Percentiles rank a stretch among this genome's conserved stretches.
Evolutionary conservation across 148 eudicot species (phyloP).

Genomic region (Nyssa sinensis): DNA sequence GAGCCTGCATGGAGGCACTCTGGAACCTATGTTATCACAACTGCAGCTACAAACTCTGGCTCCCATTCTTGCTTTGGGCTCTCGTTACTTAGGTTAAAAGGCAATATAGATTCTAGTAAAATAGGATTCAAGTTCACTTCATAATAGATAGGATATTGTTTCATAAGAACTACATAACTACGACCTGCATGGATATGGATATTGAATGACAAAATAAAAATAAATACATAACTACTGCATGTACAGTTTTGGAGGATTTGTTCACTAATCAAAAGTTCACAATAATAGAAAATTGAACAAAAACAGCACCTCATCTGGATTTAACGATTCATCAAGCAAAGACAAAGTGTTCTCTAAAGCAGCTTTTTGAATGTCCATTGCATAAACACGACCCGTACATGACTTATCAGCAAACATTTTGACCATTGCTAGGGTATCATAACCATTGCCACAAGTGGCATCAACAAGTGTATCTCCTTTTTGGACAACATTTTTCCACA

Average conservation of each 20-base stretch:
- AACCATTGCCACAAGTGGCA: slow-evolving; percentile 97
- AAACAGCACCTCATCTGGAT: slow-evolving; percentile 50
- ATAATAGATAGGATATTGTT: too few species aligned
- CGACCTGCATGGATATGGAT: too few species aligned
- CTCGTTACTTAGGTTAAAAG: too few species aligned
- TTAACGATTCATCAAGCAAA: slow-evolving; percentile 53
- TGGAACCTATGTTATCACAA: too few species aligned
- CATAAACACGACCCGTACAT: slow-evolving; percentile 60
- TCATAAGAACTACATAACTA: too few species aligned
- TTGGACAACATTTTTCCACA: slow-evolving; percentile 67
- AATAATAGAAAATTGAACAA: slow-evolving; percentile 5
- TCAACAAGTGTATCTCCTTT: slow-evolving; percentile 80
- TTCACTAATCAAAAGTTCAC: not conserved
- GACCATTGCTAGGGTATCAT: slow-evolving; percentile 82
- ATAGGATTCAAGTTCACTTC: too few species aligned
- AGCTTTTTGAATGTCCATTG: slow-evolving; percentile 72
- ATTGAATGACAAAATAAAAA: too few species aligned
- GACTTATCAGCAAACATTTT: slow-evolving; percentile 58
- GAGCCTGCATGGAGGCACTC: too few species aligned
- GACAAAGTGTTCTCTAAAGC: slow-evolving; percentile 60
- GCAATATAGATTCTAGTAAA: too few species aligned
- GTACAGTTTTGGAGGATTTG: not conserved
- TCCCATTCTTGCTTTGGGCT: too few species aligned
- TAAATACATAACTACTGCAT: not conserved
- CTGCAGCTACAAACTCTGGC: too few species aligned